Evolutionary conservation across 768 basidiomycete species (phyloP), one percentile per base, ranked within the genome.

Genomic region (Boletus insuetus): DNA sequence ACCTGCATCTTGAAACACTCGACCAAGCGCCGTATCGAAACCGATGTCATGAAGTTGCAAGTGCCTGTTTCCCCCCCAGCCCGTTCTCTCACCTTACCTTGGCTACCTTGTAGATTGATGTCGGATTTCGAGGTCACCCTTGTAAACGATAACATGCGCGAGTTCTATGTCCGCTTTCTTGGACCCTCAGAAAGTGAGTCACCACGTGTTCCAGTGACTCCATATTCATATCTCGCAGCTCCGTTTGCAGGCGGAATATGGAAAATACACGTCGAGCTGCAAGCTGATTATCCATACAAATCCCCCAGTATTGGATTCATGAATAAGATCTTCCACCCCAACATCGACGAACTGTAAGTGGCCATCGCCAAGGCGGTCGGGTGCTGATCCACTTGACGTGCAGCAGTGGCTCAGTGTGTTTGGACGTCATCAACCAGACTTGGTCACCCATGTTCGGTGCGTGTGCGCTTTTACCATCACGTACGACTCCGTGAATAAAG

Each of bases 291-390:
- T 69, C 97, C 97, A 3, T 99, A 89, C 84, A 98, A 98, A 74
- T 96, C 93, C 29, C 97, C 97, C 6, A 94, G 92, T 69, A 99
- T 99, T 62, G 97, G 97, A 2, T 99, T 99, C 75, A 95, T 97
- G 93, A 99, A 99, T 83, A 98, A 98, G 88, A 98, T 99, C 72
- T 98, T 97, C 70, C 97, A 98, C 65, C 97, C 97, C 19, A 99
- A 99, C 69, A 99, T 99, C 67, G 97, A 99, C 74, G 97, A 99
- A 74, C 77, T 97, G 89, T 98, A 71, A 68, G 93, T 78, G 24
- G 1, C 35, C n/a, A 56, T 56, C 52, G 46, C 53, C 31, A 39
- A 53, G n/a, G 50, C 20, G 6, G 22, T 43, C 35, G 37, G 41
- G 51, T 58, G 56, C 52, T 61, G 26, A 58, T 44, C 32, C 26